Evolutionary conservation across 2,329 filamentous ascomycete species (phyloP), one percentile per base, ranked within the genome.

Genomic region (Talaromyces sp.): DNA sequence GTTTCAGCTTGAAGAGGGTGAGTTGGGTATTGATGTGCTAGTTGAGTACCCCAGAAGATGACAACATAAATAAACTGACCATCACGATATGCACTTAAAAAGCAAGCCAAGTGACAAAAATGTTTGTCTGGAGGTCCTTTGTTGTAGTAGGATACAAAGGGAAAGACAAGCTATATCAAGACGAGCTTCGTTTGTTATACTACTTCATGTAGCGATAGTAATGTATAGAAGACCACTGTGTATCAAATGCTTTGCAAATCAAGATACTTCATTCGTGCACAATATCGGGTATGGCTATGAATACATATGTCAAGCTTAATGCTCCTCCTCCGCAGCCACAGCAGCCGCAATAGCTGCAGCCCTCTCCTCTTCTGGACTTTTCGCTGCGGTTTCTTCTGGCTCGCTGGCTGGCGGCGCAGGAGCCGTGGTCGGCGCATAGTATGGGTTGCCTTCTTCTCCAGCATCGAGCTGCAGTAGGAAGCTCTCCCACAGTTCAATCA

Each of bases 401-500:
- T 55, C 61, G 48, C 8, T 50, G 17, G 56, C 31, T 58, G 54
- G 31, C 3, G 54, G 9, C 3, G 59, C 50, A 51, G 41, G 50
- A 7, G 66, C 62, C 4, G 68, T 61, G 24, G 69, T 61, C n/a
- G 70, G 69, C 24, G 72, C 71, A 62, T 74, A 78, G 61, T 77
- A 82, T 3, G 77, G 76, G 58, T 79, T 76, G 6, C 80, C 91
- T 65, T 96, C 91, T 62, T 97, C 93, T 68, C 96, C 93, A 9
- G 91, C 90, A 72, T 99, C 94, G 50, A 99, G 81, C 74, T 97
- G 94, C 83, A 97, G 88, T 57, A 99, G 82, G 80, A 96, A 99
- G 0, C 94, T 97, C 78, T 99, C 94, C 94, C 94, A 99, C 64
- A 97, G 88, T 77, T 99, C 94, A 69, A 88, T 88, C 64, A 88